Evolutionary conservation across 176 grass and related monocot genomes (phyloP), one percentile per base, ranked within the genome.

Genomic region (Hyparrhenia diplandra): DNA sequence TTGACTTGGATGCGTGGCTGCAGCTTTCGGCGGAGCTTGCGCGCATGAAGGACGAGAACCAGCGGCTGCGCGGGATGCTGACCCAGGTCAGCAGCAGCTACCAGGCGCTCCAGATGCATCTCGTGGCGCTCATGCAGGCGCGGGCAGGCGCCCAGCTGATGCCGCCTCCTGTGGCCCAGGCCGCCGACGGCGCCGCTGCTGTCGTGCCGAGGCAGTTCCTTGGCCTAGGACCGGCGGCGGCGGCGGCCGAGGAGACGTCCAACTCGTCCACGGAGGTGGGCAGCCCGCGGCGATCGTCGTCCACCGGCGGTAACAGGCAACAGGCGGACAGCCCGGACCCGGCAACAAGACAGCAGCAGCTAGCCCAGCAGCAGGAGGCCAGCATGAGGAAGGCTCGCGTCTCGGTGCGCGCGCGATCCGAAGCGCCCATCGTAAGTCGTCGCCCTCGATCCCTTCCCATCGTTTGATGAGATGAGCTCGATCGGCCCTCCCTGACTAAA

Each of bases 321-420:
- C 77, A 67, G 51, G 57, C 82, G 13, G 60, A 47, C 34, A n/a
- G 20, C 20, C 20, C 51, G 8, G 51, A 55, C 51, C 7, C 51
- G 51, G 0, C 51, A n/a, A 1, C 51, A 5, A 75, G 67, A 8
- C 45, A 47, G 45, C 45, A 47, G 64, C 91, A 91, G 65, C 24
- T 25, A 2, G 31, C 14, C 11, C 43, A 29, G 42, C 42, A 24
- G 49, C 90, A 89, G 75, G 88, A 87, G 32, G 90, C 88, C 14
- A 88, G 84, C 92, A 94, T 95, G 95, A 85, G 92, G 71, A 98
- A 98, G 86, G 88, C 95, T 6, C 92, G 95, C 16, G 95, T 98
- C 29, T 95, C 95, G 25, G 92, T 98, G 36, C 95, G 95, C 21
- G 95, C 95, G 21, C 88, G 95, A 67, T 98, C 95, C 3, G 95